Base-by-base conservation (phyloP, 441 rosid genomes). In the Erodium moschatum region DNA sequence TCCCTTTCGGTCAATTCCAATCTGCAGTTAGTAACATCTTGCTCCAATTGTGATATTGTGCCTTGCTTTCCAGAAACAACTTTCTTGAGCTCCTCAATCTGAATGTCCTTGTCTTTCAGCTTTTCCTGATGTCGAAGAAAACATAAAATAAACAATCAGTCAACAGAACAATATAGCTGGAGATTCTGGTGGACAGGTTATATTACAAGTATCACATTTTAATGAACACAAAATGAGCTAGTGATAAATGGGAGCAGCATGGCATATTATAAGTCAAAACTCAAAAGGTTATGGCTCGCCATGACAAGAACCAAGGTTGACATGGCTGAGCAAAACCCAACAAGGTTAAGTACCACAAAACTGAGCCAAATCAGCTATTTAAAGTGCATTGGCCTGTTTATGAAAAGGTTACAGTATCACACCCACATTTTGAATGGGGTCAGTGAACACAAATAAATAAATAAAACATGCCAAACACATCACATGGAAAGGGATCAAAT, bases 1-100 rank as follows among this genome's bases (percentile, higher is more conserved):
- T 90, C 94, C 80, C 79, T 84, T 75, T 85, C 92, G 70, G 72
- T 81, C 79, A 89, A 80, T 67, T 86, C 96, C 69, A 70, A 67
- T 78, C 80, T 85, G 80, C 83, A 74, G 75, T 80, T 86, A 69
- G 86, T 74, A 75, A 95, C 82, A 70, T 90, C 91, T 76, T 80
- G 85, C 84, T 92, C 96, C 84, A 90, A 69, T 76, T 79, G 82
- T 0, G 78, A 79, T 72, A 95, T 72, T 69, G 79, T 84, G 66
- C 82, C 90, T 74, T 85, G 88, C 80, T 82, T 88, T 70, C 79
- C 83, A 21, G 85, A 74, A 70, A 87, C 70, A 74, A 76, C 79
- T 52, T 69, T 81, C 76, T 77, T 81, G 20, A 73, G 61, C 56
- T 84, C 97, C 71, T 86, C 93, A 15, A 85, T 78, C 77, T 89